phyloP scores from a whole-genome alignment of 129 eudicot genomes.

The Flaveria bidentis region DNA sequence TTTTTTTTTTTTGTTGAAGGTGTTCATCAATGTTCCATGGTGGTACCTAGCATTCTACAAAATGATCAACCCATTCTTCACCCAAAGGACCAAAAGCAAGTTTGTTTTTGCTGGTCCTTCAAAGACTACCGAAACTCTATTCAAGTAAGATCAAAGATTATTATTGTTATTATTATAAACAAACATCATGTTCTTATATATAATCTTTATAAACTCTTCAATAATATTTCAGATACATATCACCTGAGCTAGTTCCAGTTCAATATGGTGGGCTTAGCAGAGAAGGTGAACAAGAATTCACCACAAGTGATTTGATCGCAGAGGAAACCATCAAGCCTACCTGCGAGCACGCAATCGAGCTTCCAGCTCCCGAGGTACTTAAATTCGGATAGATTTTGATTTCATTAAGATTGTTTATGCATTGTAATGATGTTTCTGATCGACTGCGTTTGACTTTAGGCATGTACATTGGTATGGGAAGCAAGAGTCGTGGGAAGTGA shows the following conservation, averaged over 20 bases:
- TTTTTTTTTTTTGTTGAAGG: conserved; percentile 40
- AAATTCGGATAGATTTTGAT: not conserved
- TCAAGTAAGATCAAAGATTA: conserved; percentile 50
- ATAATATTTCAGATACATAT: conserved; percentile 53
- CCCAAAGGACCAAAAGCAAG: conserved; percentile 92
- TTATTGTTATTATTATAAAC: not conserved
- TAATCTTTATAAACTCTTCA: not conserved
- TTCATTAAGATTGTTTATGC: not conserved
- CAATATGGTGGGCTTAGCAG: conserved; percentile 84
- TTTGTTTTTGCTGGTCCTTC: conserved; percentile 89
- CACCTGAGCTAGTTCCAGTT: conserved; percentile 86
- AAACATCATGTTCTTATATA: not conserved
- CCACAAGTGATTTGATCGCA: conserved; percentile 52
- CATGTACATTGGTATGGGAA: conserved; percentile 66
- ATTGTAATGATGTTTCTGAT: not conserved
- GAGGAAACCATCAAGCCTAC: conserved; percentile 67
- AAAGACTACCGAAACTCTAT: conserved; percentile 73
- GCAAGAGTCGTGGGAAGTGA: conserved; percentile 74
- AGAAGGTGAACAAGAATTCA: conserved; percentile 68
- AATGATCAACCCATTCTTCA: conserved; percentile 84
- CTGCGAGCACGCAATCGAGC: conserved; percentile 57
- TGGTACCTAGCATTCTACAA: conserved; percentile 85
- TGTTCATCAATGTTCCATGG: conserved; percentile 91
- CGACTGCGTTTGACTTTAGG: conserved; percentile 35
- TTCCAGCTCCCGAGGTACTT: conserved; percentile 60